A percentile compares a stretch with the other conserved stretches of the same genome.
These are phyloP conservation scores for Paragyromitra xinjiangensis DNA, from an alignment of 495 filamentous ascomycete genomes.

Conservation along the genomic window DNA sequence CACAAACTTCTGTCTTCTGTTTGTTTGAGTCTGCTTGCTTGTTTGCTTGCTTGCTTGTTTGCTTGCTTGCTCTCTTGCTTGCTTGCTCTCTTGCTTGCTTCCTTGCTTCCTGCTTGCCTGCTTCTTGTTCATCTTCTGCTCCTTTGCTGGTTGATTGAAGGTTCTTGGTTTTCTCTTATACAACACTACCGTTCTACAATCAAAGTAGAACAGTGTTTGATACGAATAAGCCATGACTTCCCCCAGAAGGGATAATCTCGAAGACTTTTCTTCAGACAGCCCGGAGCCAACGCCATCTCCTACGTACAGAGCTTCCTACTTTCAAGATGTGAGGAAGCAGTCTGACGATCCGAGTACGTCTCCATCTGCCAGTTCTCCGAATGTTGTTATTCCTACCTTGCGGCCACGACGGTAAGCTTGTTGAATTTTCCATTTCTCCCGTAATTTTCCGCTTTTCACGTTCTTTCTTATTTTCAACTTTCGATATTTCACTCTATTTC, in stretches of 20 bases:
- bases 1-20: slow-evolving; percentile 10
- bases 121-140: slow-evolving; percentile 1
- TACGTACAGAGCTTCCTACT: slow-evolving; percentile 48
- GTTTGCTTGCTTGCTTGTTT: neutral
- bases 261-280: slow-evolving; percentile 29
- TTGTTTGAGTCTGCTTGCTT: slow-evolving; percentile 19
- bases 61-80: neutral
- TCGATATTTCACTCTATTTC: slow-evolving; percentile 7
- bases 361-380: slow-evolving; percentile 47
- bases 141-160: slow-evolving; percentile 25
- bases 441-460: neutral
- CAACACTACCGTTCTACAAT: slow-evolving; percentile 25
- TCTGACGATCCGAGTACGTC: slow-evolving; percentile 51
- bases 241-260: slow-evolving; percentile 37
- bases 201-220: slow-evolving; percentile 22
- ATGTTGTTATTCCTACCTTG: slow-evolving; percentile 47
- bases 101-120: slow-evolving; percentile 6
- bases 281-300: slow-evolving; percentile 33
- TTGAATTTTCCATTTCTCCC: slow-evolving; percentile 11
- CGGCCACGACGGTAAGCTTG: slow-evolving; percentile 47
- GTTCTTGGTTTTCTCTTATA: slow-evolving; percentile 23
- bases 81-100: neutral
- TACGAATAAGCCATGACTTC: slow-evolving; percentile 37
- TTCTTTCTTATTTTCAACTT: slow-evolving; percentile 3
- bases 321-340: slow-evolving; percentile 51